These are phyloP conservation scores for Penicillium vulpinum DNA, from an alignment of 2,329 filamentous ascomycete species.

Conservation along the genomic window DNA sequence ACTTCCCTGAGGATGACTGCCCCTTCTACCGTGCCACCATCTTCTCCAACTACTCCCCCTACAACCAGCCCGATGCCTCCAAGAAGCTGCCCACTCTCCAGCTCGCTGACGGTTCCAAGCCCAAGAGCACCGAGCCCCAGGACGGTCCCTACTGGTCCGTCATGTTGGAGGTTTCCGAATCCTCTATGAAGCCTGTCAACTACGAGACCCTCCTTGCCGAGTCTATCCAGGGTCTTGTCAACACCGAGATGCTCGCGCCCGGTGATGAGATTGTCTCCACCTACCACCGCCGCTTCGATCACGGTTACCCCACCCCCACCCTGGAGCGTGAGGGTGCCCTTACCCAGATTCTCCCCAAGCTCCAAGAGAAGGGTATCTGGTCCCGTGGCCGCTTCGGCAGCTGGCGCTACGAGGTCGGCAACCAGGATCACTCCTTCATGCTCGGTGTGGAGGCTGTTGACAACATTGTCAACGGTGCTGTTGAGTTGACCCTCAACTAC, in stretches of 20 bases:
- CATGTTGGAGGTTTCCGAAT: conserved; percentile 98
- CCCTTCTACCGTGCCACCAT: conserved; percentile 99
- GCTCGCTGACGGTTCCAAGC: conserved; percentile 81
- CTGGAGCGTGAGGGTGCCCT: conserved; percentile 95
- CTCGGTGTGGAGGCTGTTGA: conserved; percentile 91
- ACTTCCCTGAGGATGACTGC: conserved; percentile 99
- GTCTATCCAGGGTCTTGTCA: conserved; percentile 93
- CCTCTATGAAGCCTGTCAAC: conserved; percentile 90
- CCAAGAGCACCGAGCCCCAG: conserved; percentile 69
- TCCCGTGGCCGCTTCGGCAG: conserved; percentile 95
- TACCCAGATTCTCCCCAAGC: conserved; percentile 86
- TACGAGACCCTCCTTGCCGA: conserved; percentile 80
- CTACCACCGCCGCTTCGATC: conserved; percentile 96
- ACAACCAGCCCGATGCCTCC: conserved; percentile 87
- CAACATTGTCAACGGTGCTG: conserved; percentile 82
- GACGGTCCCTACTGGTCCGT: conserved; percentile 99
- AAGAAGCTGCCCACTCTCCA: conserved; percentile 83
- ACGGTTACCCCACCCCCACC: conserved; percentile 94
- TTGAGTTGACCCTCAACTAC: conserved; percentile 93
- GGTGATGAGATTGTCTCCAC: conserved; percentile 95
- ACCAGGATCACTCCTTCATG: conserved; percentile 99
- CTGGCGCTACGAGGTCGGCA: conserved; percentile 96
- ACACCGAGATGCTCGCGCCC: conserved; percentile 93
- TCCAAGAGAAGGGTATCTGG: conserved; percentile 87
- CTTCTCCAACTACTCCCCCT: conserved; percentile 99